These are phyloP conservation scores for Leptographium radiaticola DNA, from an alignment of 2,329 filamentous ascomycete genomes.

Conservation along the genomic window DNA sequence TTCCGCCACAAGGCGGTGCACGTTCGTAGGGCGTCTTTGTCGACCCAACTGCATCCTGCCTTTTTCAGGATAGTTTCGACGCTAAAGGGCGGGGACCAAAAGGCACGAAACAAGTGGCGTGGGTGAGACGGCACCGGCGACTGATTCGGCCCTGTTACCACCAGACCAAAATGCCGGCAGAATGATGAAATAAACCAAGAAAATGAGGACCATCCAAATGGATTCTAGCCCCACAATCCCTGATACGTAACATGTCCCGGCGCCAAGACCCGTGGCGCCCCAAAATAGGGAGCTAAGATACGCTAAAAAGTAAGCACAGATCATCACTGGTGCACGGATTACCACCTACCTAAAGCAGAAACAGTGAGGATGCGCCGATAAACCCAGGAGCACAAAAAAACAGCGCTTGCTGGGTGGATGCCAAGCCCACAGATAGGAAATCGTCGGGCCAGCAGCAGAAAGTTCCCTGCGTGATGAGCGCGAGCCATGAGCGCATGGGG, in stretches of 20 bases:
- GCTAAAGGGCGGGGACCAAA: too few species aligned
- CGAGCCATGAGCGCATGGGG: neutral
- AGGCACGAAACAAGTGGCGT: too few species aligned
- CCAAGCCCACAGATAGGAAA: neutral
- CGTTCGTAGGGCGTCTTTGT: too few species aligned
- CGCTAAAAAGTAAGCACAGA: neutral
- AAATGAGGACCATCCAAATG: too few species aligned
- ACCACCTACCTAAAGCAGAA: conserved; percentile 9
- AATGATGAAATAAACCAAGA: too few species aligned
- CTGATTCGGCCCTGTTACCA: neutral
- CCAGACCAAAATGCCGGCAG: neutral
- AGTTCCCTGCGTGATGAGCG: neutral
- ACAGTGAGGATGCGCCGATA: neutral
- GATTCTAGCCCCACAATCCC: too few species aligned
- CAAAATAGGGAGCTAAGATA: neutral
- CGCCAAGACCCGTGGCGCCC: conserved; percentile 1
- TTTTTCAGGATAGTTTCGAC: too few species aligned
- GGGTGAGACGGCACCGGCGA: too few species aligned
- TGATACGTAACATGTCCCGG: neutral
- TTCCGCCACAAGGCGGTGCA: too few species aligned
- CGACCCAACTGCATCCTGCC: too few species aligned
- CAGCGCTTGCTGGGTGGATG: neutral
- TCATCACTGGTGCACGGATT: neutral
- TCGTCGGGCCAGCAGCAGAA: neutral
- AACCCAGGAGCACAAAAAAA: neutral